Percentiles rank a stretch among this genome's conserved stretches.
Conservation (phyloP, 2,329 filamentous ascomycete genomes). For the Stagonosporopsis rhizophila region DNA sequence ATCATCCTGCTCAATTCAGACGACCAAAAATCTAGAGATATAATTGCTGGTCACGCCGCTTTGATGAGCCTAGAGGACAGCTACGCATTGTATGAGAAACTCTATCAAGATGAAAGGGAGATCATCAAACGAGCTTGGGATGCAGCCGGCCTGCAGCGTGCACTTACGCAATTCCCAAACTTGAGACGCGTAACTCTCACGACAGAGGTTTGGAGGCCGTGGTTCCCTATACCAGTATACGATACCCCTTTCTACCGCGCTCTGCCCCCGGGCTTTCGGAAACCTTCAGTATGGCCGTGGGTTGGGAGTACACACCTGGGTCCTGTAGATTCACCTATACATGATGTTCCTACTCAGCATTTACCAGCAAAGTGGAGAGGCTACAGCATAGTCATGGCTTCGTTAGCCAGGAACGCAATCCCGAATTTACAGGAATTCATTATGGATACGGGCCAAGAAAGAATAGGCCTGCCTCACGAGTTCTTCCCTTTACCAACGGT, state of each 20-base stretch:
- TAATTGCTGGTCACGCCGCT: constrained; percentile 22
- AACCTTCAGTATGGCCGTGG: constrained; percentile 49
- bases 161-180: constrained; percentile 45
- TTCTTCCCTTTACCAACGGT: constrained; percentile 6
- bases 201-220: constrained; percentile 49
- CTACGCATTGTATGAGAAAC: constrained; percentile 38
- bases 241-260: constrained; percentile 54
- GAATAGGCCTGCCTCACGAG: constrained; percentile 11
- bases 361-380: constrained; percentile 39
- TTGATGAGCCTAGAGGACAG: constrained; percentile 34
- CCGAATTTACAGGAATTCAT: constrained; percentile 46
- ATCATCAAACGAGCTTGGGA: constrained; percentile 41
- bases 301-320: constrained; percentile 24
- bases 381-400: constrained; percentile 37
- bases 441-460: constrained; percentile 36
- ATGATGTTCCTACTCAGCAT: neutral
- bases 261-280: constrained; percentile 51
- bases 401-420: constrained; percentile 31
- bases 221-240: constrained; percentile 48
- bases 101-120: constrained; percentile 45
- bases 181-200: constrained; percentile 51
- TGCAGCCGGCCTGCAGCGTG: constrained; percentile 43
- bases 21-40: constrained; percentile 21
- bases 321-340: neutral
- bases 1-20: constrained; percentile 22